Percentiles rank a stretch among this genome's conserved stretches.
phyloP scores from a whole-genome alignment of 2,329 filamentous ascomycete species.

The Fusarium humuli region DNA sequence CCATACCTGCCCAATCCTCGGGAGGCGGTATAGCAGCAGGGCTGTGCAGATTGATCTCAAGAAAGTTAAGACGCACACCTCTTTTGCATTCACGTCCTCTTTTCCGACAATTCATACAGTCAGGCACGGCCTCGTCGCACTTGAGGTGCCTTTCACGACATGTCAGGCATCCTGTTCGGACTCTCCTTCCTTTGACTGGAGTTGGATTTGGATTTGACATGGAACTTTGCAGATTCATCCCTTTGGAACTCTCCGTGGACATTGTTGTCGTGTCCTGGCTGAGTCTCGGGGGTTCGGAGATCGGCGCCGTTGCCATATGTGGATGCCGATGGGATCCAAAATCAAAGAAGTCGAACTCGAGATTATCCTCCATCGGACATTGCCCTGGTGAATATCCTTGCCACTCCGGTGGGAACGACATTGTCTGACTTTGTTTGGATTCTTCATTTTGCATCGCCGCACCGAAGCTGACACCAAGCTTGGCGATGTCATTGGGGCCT shows the following conservation, averaged over 20 bases:
- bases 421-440: conserved; percentile 29
- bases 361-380: conserved; percentile 11
- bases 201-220: conserved; percentile 22
- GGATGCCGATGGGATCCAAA: conserved; percentile 16
- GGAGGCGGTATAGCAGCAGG: conserved; percentile 65
- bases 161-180: conserved; percentile 90
- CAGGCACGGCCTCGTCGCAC: conserved; percentile 79
- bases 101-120: conserved; percentile 84
- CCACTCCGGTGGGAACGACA: conserved; percentile 29
- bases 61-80: conserved; percentile 89
- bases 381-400: conserved; percentile 23
- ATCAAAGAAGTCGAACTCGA: conserved; percentile 10
- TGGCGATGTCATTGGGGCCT: conserved; percentile 35
- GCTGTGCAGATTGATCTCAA: conserved; percentile 80
- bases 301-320: conserved; percentile 9
- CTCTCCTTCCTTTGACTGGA: conserved; percentile 70
- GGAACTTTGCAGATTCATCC: conserved; percentile 23
- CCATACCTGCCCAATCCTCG: conserved; percentile 44
- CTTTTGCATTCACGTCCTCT: conserved; percentile 87
- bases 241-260: conserved; percentile 20
- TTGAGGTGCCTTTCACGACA: conserved; percentile 91
- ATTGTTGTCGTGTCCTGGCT: conserved; percentile 11
- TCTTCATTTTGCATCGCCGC: conserved; percentile 46
- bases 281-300: conserved; percentile 22
- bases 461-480: conserved; percentile 36